Conservation (phyloP, 2,329 filamentous ascomycete species). For the Pseudocercospora vitis region DNA sequence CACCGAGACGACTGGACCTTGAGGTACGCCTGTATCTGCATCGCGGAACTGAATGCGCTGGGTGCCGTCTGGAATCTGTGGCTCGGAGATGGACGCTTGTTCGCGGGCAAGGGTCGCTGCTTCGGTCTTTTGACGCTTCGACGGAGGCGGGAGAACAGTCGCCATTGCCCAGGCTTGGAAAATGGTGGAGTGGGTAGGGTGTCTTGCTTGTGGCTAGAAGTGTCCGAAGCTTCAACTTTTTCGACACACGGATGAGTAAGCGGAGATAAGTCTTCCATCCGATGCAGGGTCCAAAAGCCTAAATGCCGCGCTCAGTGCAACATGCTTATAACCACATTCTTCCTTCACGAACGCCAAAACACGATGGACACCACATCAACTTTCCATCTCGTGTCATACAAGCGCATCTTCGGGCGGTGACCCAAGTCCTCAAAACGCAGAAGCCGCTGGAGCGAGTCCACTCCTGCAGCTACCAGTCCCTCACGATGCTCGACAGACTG, state of each 20-base stretch:
- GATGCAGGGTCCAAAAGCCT: no score
- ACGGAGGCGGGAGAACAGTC: constrained; percentile 78
- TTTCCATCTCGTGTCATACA: no score
- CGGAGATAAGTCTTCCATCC: no score
- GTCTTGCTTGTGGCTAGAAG: not conserved
- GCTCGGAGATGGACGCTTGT: constrained; percentile 71
- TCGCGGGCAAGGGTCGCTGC: constrained; percentile 67
- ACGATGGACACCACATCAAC: not conserved
- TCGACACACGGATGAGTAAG: no score
- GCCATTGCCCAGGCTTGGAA: constrained; percentile 60
- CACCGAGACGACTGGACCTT: constrained; percentile 70
- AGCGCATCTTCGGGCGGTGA: no score
- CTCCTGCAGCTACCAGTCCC: no score
- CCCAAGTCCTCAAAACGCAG: no score
- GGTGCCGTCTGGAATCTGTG: constrained; percentile 65
- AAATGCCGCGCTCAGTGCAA: no score
- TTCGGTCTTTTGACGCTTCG: constrained; percentile 81
- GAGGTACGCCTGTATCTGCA: constrained; percentile 67
- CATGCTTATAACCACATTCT: no score
- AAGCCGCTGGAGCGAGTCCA: no score
- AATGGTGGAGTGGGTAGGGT: not conserved
- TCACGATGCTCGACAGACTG: no score
- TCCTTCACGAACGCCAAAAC: not conserved
- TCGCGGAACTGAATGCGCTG: constrained; percentile 77
- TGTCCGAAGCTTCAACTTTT: not conserved